Evolutionary conservation across 2,329 filamentous ascomycete species (phyloP).

Genomic region (Diaporthe destruens): DNA sequence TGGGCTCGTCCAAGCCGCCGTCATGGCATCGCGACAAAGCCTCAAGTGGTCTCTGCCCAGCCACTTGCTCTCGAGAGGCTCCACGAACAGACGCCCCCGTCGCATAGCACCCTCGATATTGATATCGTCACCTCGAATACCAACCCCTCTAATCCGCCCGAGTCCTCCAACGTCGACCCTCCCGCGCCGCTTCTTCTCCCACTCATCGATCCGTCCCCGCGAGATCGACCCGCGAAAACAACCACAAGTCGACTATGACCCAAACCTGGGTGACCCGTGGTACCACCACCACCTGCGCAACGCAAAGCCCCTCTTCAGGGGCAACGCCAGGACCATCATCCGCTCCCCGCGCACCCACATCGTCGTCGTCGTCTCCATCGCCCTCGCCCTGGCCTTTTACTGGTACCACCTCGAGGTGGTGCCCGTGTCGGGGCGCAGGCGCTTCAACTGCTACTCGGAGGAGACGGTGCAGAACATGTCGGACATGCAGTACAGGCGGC

Average conservation of each 20-base stretch:
- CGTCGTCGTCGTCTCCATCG: slow-evolving; percentile 56
- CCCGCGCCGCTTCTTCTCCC: slow-evolving; percentile 42
- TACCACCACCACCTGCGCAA: slow-evolving; percentile 45
- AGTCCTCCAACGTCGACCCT: slow-evolving; percentile 1
- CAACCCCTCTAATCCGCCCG: background rate
- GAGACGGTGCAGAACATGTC: slow-evolving; percentile 66
- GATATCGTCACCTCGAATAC: background rate
- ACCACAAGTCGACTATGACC: slow-evolving; percentile 39
- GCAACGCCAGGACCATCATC: slow-evolving; percentile 50
- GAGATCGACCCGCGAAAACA: slow-evolving; percentile 32
- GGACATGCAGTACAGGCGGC: slow-evolving; percentile 66
- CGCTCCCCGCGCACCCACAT: slow-evolving; percentile 55
- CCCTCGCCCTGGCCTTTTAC: slow-evolving; percentile 70
- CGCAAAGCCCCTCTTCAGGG: slow-evolving; percentile 56
- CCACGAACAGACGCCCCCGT: background rate
- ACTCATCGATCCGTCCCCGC: slow-evolving; percentile 29
- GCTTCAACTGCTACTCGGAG: slow-evolving; percentile 78
- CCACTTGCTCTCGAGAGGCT: slow-evolving; percentile 1
- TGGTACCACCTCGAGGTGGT: slow-evolving; percentile 78
- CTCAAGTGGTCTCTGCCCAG: slow-evolving; percentile 10
- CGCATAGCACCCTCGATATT: background rate
- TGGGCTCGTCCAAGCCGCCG: slow-evolving; percentile 4
- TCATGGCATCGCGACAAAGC: slow-evolving; percentile 37
- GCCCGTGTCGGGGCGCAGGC: slow-evolving; percentile 76
- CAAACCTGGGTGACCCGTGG: slow-evolving; percentile 39